phyloP scores from a whole-genome alignment of 495 filamentous ascomycete species.

The Aspergillus sparsus region DNA sequence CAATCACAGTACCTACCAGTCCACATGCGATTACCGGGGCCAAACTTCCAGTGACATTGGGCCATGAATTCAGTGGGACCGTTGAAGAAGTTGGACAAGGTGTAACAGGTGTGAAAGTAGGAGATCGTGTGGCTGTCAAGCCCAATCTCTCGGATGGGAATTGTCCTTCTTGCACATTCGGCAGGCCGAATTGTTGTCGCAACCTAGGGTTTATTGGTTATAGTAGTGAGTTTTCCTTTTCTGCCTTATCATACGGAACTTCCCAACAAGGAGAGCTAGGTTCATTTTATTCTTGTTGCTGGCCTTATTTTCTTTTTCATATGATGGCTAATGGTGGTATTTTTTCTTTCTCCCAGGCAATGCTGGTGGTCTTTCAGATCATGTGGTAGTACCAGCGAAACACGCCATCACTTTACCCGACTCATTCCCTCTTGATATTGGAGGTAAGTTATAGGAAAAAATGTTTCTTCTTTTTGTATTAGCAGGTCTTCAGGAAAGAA shows the following conservation, averaged over 20 bases:
- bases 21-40: conserved; percentile 62
- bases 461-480: not conserved
- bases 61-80: conserved; percentile 63
- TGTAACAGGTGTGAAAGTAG: conserved; percentile 51
- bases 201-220: conserved; percentile 61
- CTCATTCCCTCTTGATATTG: conserved; percentile 30
- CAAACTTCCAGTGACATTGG: conserved; percentile 57
- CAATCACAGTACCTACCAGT: conserved; percentile 53
- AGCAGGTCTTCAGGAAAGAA: not conserved
- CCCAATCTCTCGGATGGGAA: conserved; percentile 61
- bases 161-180: conserved; percentile 53
- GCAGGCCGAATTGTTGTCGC: conserved; percentile 57
- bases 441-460: conserved; percentile 22
- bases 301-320: not conserved
- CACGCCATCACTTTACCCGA: conserved; percentile 29
- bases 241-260: too few relatives aligned
- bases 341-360: conserved; percentile 22
- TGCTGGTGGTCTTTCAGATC: conserved; percentile 57
- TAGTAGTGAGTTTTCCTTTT: conserved; percentile 41
- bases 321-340: not conserved
- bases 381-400: conserved; percentile 48
- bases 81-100: conserved; percentile 59
- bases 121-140: conserved; percentile 58
- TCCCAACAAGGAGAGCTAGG: not conserved
- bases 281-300: not conserved